Evolutionary conservation across 345 rosid species (phyloP), one percentile per base, ranked within the genome.

Genomic region (Luvunga scandens): DNA sequence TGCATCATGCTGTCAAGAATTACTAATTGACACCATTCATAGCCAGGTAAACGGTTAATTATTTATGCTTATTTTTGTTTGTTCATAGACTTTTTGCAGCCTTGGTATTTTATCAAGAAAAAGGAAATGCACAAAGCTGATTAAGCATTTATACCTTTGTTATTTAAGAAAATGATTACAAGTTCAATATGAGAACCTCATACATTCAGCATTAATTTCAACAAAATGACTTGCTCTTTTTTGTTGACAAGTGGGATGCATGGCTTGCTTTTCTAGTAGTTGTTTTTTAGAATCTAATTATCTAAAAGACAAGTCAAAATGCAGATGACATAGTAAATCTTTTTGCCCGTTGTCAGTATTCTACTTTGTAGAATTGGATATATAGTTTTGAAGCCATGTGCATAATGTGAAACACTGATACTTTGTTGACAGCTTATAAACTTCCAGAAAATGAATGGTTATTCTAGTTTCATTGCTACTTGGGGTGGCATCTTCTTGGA

Each of bases 1-100:
- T 80, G 98, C 94, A 67, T 88, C 89, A 14, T 98, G 93, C 16
- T 94, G 99, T 75, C 90, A 85, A 80, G 88, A 87, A 59, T 82
- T 85, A 79, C 83, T 97, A 77, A 77, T 89, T 27, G 85, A 81
- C 78, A 89, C 91, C 72, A 89, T 97, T 78, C 78, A 82, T 36
- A 87, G 83, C 88, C 98, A 97, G 99, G 99, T 92, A 85, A 86
- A 57, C 25, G 4, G 25, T n/a, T 34, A 69, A 19, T 76, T 63
- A 22, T n/a, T 84, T 2, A 27, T 33, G 57, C 31, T 9, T 28
- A 5, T 0, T 30, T 75, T 45, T 30, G 24, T 28, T 34, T 50
- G 27, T 66, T 42, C 71, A 64, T 31, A 3, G 8, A 31, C 31
- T n/a, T 27, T 22, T 28, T 9, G 16, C 16, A 13, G 38, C 12